These are phyloP conservation scores for Acacia confusa DNA, from an alignment of 306 rosid species.

Conservation along the genomic window DNA sequence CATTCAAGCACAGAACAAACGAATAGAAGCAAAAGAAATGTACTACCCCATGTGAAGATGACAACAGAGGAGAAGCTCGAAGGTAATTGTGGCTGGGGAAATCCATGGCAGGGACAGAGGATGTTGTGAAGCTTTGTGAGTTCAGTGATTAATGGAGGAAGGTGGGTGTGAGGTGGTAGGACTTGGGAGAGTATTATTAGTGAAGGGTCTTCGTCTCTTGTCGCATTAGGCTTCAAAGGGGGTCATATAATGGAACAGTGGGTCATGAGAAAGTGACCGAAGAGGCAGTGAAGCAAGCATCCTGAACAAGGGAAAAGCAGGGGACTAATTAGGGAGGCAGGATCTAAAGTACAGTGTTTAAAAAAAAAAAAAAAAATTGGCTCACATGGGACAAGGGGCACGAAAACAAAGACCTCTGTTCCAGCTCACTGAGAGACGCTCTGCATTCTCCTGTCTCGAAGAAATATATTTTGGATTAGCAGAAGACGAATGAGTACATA, in stretches of 20 bases:
- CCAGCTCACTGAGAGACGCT: neutral
- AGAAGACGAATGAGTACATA: constrained; percentile 17
- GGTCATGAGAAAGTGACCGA: constrained; percentile 46
- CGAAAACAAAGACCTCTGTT: constrained; percentile 17
- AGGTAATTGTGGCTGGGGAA: constrained; percentile 59
- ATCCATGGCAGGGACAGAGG: constrained; percentile 51
- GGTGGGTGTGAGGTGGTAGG: neutral
- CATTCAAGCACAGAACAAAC: neutral
- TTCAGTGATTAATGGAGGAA: constrained; percentile 25
- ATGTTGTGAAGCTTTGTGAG: constrained; percentile 17
- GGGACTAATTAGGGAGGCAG: constrained; percentile 40
- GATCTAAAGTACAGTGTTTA: constrained; percentile 26
- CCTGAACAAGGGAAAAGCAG: constrained; percentile 31
- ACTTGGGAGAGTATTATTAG: no score
- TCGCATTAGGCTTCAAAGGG: constrained; percentile 13
- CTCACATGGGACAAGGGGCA: constrained; percentile 51
- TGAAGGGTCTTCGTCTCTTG: neutral
- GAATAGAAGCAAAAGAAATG: neutral
- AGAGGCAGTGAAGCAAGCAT: constrained; percentile 44
- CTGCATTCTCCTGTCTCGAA: constrained; percentile 14
- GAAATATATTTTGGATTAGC: constrained; percentile 9
- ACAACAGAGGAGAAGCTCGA: constrained; percentile 48
- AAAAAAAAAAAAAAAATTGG: neutral
- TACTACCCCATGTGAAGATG: constrained; percentile 66
- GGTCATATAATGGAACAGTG: constrained; percentile 25